These are phyloP conservation scores for Stipa capillata DNA, from an alignment of 176 grass and related monocot species.

Conservation along the genomic window DNA sequence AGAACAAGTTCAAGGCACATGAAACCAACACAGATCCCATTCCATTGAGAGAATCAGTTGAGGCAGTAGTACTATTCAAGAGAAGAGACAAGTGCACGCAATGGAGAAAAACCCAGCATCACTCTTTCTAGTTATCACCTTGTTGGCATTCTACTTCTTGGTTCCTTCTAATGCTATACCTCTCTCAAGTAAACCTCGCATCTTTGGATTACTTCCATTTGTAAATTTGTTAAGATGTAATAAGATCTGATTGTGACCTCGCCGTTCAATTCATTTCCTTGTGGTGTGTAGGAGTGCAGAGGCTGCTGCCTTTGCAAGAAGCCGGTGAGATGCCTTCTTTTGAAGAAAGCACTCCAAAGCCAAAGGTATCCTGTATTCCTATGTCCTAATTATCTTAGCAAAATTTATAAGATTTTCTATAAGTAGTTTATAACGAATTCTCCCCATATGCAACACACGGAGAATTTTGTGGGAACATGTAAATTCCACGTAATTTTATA, in stretches of 20 bases:
- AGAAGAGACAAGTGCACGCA: background rate
- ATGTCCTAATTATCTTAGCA: too few relatives aligned
- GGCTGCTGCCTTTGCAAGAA: conserved; percentile 19
- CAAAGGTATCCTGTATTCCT: too few relatives aligned
- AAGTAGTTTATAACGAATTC: too few relatives aligned
- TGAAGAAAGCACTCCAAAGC: background rate
- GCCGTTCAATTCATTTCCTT: background rate
- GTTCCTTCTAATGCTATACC: conserved; percentile 42
- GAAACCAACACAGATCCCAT: background rate
- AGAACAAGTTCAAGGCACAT: conserved; percentile 4
- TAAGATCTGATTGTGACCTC: background rate
- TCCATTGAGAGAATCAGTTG: background rate
- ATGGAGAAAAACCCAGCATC: conserved; percentile 31
- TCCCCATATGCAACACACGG: too few relatives aligned
- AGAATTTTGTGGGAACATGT: too few relatives aligned
- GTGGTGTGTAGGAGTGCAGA: conserved; percentile 36
- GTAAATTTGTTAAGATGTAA: background rate
- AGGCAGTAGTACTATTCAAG: background rate
- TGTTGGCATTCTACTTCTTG: conserved; percentile 25
- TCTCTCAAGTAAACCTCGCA: conserved; percentile 41
- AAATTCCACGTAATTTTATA: too few relatives aligned
- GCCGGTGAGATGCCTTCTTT: conserved; percentile 7
- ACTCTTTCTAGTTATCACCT: conserved; percentile 17
- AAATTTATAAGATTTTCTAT: too few relatives aligned
- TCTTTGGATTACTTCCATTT: too few relatives aligned